A percentile compares a stretch with the other conserved stretches of the same genome.
These are phyloP conservation scores for Fusarium pseudoanthophilum DNA, from an alignment of 2,329 filamentous ascomycete genomes.

Conservation along the genomic window DNA sequence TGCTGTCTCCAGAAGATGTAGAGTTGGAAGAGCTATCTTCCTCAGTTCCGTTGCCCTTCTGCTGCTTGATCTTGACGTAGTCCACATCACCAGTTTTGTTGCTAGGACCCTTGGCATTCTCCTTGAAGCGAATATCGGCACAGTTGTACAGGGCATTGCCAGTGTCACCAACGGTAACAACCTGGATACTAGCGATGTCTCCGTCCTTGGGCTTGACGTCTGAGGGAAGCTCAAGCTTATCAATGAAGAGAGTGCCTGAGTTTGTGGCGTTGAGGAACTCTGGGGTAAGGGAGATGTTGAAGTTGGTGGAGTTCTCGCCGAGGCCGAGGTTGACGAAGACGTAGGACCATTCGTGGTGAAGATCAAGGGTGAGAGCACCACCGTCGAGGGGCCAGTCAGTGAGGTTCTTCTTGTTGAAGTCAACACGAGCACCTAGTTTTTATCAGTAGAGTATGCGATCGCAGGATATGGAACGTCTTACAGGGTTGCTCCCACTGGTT, in stretches of 20 bases:
- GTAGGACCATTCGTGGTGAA: conserved; percentile 65
- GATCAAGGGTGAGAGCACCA: conserved; percentile 59
- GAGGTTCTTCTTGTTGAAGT: conserved; percentile 55
- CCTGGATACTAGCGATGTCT: conserved; percentile 73
- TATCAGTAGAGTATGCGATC: background rate
- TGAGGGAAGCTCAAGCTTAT: conserved; percentile 64
- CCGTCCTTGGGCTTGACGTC: conserved; percentile 65
- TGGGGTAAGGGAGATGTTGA: conserved; percentile 74
- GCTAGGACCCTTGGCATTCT: conserved; percentile 57
- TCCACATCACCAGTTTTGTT: conserved; percentile 57
- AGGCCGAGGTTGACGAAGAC: conserved; percentile 65
- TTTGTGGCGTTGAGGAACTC: conserved; percentile 68
- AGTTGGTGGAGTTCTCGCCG: conserved; percentile 65
- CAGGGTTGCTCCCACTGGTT: conserved; percentile 64
- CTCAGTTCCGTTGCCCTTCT: conserved; percentile 36
- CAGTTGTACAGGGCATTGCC: conserved; percentile 77
- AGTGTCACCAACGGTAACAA: conserved; percentile 70
- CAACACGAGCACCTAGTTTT: conserved; percentile 59
- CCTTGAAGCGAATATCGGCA: conserved; percentile 76
- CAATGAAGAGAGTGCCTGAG: conserved; percentile 74
- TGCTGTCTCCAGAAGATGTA: conserved; percentile 21
- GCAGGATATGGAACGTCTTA: conserved; percentile 46
- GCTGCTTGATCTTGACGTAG: conserved; percentile 49
- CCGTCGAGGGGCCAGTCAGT: conserved; percentile 66
- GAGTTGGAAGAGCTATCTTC: conserved; percentile 34